phyloP scores from a whole-genome alignment of 176 grass and related monocot genomes.

The Rhipidocladum racemiflorum region DNA sequence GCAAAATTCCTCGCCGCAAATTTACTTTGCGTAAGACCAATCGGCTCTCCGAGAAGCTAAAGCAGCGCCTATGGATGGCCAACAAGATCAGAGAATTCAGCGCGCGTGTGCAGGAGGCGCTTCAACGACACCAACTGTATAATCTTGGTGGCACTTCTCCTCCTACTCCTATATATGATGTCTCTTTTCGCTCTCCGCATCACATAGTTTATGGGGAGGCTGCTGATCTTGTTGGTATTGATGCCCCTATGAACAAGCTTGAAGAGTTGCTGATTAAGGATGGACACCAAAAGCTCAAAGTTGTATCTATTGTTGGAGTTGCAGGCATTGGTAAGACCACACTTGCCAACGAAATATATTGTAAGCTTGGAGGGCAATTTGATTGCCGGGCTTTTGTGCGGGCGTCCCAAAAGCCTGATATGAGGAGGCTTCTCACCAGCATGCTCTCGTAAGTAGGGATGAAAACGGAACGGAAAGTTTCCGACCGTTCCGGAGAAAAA shows the following conservation, averaged over 20 bases:
- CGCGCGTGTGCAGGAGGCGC: neutral
- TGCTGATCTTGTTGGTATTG: neutral
- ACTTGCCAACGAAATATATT: neutral
- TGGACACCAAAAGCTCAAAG: neutral
- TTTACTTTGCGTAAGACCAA: neutral
- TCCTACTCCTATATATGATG: neutral
- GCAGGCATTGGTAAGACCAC: conserved; percentile 13
- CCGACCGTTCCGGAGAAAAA: too few species aligned
- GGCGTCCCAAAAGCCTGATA: neutral
- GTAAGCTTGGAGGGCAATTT: neutral
- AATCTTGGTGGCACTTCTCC: neutral
- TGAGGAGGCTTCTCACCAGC: conserved; percentile 5
- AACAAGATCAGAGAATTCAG: neutral
- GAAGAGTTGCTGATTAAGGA: neutral
- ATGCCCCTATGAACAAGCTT: neutral
- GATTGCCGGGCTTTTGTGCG: neutral
- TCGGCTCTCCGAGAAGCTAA: neutral
- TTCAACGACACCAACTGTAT: neutral
- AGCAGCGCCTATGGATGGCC: neutral
- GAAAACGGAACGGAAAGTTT: too few species aligned
- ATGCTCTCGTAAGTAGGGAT: conserved; percentile 26
- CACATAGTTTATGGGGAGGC: neutral
- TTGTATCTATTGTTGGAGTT: conserved; percentile 5
- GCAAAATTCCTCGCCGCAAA: neutral
- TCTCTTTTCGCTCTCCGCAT: neutral